Conservation (phyloP, 2,329 filamentous ascomycete genomes). For the Sodiomyces alkalinus region DNA sequence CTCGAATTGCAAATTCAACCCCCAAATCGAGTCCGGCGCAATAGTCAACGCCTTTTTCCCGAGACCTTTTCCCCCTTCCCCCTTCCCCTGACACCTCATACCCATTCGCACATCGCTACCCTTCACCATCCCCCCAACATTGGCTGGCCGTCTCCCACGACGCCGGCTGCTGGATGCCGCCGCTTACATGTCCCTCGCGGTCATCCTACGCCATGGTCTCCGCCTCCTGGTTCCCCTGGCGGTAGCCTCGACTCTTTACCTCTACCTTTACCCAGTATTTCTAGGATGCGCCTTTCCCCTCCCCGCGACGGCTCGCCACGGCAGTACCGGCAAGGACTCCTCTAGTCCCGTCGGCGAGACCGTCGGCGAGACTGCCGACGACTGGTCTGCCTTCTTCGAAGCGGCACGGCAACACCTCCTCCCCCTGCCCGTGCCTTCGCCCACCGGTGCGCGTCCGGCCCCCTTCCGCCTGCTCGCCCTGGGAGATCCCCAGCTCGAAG, state of each 20-base stretch:
- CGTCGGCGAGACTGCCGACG: conserved; percentile 5
- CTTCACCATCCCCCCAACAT: too few relatives aligned
- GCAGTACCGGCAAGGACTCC: conserved; percentile 5
- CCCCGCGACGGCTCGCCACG: conserved; percentile 19
- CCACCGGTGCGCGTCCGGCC: conserved; percentile 25
- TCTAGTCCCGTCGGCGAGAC: conserved; percentile 4
- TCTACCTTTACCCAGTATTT: conserved; percentile 80
- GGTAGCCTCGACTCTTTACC: conserved; percentile 54
- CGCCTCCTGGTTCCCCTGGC: conserved; percentile 48
- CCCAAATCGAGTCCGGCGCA: too few relatives aligned
- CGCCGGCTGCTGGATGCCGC: background rate
- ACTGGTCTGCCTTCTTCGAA: conserved; percentile 18
- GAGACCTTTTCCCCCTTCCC: too few relatives aligned
- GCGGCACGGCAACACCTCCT: conserved; percentile 18
- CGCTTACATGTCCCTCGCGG: conserved; percentile 36
- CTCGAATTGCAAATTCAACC: too few relatives aligned
- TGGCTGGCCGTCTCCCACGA: too few relatives aligned
- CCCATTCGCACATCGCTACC: too few relatives aligned
- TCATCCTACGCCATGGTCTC: conserved; percentile 40
- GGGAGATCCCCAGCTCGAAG: conserved; percentile 87
- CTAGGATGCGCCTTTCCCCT: conserved; percentile 66
- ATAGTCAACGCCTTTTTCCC: too few relatives aligned
- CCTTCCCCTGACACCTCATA: too few relatives aligned
- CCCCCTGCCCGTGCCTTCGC: conserved; percentile 8
- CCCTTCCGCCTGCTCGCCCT: conserved; percentile 80